Evolutionary conservation across 306 rosid species (phyloP).

Genomic region (Cicer yamashitae): DNA sequence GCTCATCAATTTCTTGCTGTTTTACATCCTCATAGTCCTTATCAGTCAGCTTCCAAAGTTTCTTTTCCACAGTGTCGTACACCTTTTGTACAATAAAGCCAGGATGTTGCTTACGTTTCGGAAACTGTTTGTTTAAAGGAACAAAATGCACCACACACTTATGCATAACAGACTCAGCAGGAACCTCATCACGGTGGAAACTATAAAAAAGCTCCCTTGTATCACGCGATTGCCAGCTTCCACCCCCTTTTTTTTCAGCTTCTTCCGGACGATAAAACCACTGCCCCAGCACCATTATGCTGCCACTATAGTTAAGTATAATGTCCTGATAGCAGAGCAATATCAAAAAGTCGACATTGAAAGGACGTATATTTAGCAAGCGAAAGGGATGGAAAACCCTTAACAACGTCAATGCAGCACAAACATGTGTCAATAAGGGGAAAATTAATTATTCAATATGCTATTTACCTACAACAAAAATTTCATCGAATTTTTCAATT

Average conservation of each 20-base stretch:
- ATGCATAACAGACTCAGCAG: constrained; percentile 97
- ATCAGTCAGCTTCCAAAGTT: constrained; percentile 91
- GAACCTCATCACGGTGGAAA: constrained; percentile 93
- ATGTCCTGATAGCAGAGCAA: constrained; percentile 68
- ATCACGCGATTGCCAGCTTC: constrained; percentile 90
- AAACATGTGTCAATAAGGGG: not conserved
- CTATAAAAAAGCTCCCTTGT: constrained; percentile 95
- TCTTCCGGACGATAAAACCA: constrained; percentile 99
- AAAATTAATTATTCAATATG: not conserved
- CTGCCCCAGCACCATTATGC: constrained; percentile 80
- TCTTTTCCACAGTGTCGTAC: constrained; percentile 86
- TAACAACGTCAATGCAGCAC: constrained; percentile 29
- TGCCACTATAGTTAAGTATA: constrained; percentile 58
- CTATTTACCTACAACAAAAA: constrained; percentile 20
- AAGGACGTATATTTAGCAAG: not conserved
- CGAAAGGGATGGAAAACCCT: constrained; percentile 10
- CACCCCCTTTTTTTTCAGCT: constrained; percentile 86
- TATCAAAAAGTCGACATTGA: constrained; percentile 29
- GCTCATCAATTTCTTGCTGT: constrained; percentile 83
- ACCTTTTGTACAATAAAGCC: constrained; percentile 95
- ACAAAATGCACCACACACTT: constrained; percentile 91
- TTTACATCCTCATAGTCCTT: constrained; percentile 83
- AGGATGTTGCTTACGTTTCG: constrained; percentile 83
- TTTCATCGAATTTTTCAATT: not conserved
- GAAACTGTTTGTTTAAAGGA: constrained; percentile 86